Base-by-base conservation (phyloP, 495 filamentous ascomycete genomes). In the Massariosphaeria phaeospora region DNA sequence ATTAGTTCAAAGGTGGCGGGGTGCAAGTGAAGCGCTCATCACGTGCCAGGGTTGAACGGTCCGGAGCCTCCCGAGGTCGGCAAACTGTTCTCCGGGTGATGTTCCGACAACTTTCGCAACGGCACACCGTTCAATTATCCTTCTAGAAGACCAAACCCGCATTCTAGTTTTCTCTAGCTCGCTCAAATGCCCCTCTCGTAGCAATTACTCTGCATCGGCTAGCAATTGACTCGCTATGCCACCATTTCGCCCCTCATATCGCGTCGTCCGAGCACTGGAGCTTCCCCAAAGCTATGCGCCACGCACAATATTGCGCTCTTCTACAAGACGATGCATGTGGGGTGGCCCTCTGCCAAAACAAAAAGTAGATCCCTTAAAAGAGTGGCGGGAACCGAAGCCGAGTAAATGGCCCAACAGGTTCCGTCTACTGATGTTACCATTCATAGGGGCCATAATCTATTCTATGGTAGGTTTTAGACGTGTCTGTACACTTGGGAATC, bases 361-460 rank as follows among this genome's bases (percentile, higher is more conserved):
- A 30, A 55, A 49, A 38, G n/a, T 36, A 36, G 23, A 56, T 15
- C 41, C 39, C 20, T 40, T 52, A 31, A 27, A 52, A 15, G 33
- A 45, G 25, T 52, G 47, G 60, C 48, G 46, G 15, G 17, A 62
- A 3, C 39, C 47, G n/a, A 63, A 61, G 38, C 54, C 55, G 11
- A 55, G 45, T 57, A 50, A 42, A 45, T 62, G 52, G 49, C 54
- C 53, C 9, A 60, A 61, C 12, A 68, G 70, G 59, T 63, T 66
- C 12, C 76, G 83, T 41, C 69, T 88, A 17, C 73, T 76, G 9
- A 61, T 86, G 49, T 82, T 81, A 24, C 75, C 84, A 6, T 79
- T 86, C 65, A 76, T 83, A 52, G 72, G 77, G 33, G 72, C 79
- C 27, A 63, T 88, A 30, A 73, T 84, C 18, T 86, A 85, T 70